phyloP scores from a whole-genome alignment of 2,329 filamentous ascomycete species.

The Nothophaeocryptopus gaeumannii region DNA sequence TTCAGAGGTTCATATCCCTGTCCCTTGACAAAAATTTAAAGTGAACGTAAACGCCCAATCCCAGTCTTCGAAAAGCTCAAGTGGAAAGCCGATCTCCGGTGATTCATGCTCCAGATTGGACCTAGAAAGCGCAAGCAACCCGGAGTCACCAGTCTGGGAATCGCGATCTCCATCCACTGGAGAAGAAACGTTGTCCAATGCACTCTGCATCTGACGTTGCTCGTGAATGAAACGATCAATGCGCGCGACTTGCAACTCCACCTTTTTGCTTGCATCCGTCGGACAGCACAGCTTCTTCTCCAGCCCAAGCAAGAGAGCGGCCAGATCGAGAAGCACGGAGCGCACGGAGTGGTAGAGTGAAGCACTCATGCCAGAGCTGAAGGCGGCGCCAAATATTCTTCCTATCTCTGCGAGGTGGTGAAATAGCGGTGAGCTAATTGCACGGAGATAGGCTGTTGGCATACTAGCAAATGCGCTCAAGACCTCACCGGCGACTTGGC shows the following conservation, averaged over 20 bases:
- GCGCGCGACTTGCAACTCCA: slow-evolving; percentile 5
- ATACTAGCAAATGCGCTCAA: slow-evolving; percentile 43
- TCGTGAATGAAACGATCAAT: slow-evolving; percentile 8
- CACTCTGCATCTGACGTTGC: not conserved
- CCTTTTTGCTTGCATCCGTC: slow-evolving; percentile 9
- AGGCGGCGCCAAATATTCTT: slow-evolving; percentile 37
- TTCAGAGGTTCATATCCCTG: not conserved
- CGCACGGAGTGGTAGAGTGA: slow-evolving; percentile 6
- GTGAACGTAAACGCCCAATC: slow-evolving; percentile 35
- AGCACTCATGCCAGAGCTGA: slow-evolving; percentile 6
- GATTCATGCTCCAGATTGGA: not conserved
- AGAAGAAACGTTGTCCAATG: not conserved
- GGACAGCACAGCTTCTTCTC: slow-evolving; percentile 6
- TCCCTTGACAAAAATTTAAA: not conserved
- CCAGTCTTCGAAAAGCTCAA: slow-evolving; percentile 42
- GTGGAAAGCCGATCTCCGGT: slow-evolving; percentile 30
- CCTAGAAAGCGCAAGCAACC: not conserved
- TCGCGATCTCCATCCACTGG: not conserved
- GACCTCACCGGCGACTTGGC: slow-evolving; percentile 44
- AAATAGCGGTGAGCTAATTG: slow-evolving; percentile 47
- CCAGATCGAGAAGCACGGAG: slow-evolving; percentile 5
- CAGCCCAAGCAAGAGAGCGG: slow-evolving; percentile 1
- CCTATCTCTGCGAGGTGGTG: slow-evolving; percentile 49
- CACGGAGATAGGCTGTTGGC: slow-evolving; percentile 44
- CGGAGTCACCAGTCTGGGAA: not conserved